phyloP scores from a whole-genome alignment of 1,284 basidiomycete species.

The Microbotryum scabiosae region DNA sequence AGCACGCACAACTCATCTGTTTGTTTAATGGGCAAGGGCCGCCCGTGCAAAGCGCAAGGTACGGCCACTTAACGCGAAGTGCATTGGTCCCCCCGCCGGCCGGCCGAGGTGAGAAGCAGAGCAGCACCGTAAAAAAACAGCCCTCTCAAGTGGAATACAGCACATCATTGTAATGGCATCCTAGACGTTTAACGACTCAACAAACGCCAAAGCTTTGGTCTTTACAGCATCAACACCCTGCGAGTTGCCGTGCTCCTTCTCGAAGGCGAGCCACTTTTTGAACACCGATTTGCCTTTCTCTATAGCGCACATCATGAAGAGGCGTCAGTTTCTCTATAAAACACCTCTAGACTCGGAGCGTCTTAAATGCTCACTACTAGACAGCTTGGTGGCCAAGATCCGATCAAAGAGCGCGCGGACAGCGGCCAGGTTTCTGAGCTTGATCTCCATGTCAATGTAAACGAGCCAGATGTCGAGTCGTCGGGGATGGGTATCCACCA shows the following conservation, averaged over 20 bases:
- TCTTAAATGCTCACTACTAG: conserved; percentile 70
- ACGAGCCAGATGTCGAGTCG: conserved; percentile 92
- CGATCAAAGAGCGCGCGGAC: conserved; percentile 77
- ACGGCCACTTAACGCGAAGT: too few relatives aligned
- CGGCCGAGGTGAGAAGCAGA: too few relatives aligned
- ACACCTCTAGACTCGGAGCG: not conserved
- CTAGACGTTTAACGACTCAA: conserved; percentile 6
- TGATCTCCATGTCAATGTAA: conserved; percentile 91
- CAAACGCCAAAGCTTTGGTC: conserved; percentile 39
- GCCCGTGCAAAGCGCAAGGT: too few relatives aligned
- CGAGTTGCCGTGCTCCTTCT: conserved; percentile 77
- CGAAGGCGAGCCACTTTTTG: conserved; percentile 94
- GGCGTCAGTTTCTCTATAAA: conserved; percentile 10
- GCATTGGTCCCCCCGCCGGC: too few relatives aligned
- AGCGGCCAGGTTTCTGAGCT: conserved; percentile 64
- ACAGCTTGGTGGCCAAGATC: conserved; percentile 73
- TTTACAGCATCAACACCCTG: conserved; percentile 75
- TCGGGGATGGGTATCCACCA: conserved; percentile 87
- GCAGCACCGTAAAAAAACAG: too few relatives aligned
- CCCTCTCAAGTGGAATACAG: too few relatives aligned
- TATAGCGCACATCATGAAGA: conserved; percentile 41
- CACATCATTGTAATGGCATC: too few relatives aligned
- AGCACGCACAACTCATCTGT: too few relatives aligned
- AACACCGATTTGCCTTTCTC: conserved; percentile 57
- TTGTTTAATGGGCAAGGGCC: too few relatives aligned